Evolutionary conservation across 805 yeast genomes (phyloP).

Genomic region (Blastobotrys robertii): DNA sequence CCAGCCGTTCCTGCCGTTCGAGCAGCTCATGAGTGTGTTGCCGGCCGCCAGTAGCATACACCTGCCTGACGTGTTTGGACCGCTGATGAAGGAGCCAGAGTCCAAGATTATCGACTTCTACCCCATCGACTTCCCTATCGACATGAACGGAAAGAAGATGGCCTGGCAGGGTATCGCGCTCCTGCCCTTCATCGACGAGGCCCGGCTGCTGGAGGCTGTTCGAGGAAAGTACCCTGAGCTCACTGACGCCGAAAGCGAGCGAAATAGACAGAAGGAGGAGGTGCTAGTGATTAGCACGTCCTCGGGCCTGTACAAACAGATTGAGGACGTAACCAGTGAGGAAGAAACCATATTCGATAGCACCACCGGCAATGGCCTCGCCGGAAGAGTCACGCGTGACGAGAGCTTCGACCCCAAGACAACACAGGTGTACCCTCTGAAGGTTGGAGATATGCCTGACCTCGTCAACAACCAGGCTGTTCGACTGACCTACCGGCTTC

Average conservation of each 20-base stretch:
- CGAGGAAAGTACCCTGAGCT: conserved; percentile 51
- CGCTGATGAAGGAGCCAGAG: conserved; percentile 66
- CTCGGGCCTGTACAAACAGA: conserved; percentile 21
- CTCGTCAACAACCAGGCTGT: conserved; percentile 35
- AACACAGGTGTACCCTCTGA: conserved; percentile 34
- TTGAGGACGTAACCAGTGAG: conserved; percentile 9
- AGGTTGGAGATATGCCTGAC: conserved; percentile 35
- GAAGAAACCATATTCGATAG: conserved; percentile 14
- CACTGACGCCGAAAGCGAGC: conserved; percentile 53
- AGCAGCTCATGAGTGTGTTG: conserved; percentile 87
- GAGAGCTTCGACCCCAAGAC: conserved; percentile 30
- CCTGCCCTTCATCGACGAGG: conserved; percentile 83
- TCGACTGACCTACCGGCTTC: conserved; percentile 49
- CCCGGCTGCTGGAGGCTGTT: conserved; percentile 58
- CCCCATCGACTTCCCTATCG: conserved; percentile 80
- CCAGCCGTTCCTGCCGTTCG: conserved; percentile 79
- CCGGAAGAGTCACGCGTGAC: conserved; percentile 24
- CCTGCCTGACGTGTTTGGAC: conserved; percentile 70
- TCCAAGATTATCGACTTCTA: conserved; percentile 87
- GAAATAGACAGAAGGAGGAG: conserved; percentile 66
- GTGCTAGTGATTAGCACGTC: conserved; percentile 49
- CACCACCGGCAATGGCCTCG: conserved; percentile 24
- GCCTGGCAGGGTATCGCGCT: conserved; percentile 92
- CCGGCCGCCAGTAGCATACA: conserved; percentile 91
- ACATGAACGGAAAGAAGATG: conserved; percentile 93